Evolutionary conservation across 2,329 filamentous ascomycete species (phyloP).

Genomic region (Epichloe bromicola): DNA sequence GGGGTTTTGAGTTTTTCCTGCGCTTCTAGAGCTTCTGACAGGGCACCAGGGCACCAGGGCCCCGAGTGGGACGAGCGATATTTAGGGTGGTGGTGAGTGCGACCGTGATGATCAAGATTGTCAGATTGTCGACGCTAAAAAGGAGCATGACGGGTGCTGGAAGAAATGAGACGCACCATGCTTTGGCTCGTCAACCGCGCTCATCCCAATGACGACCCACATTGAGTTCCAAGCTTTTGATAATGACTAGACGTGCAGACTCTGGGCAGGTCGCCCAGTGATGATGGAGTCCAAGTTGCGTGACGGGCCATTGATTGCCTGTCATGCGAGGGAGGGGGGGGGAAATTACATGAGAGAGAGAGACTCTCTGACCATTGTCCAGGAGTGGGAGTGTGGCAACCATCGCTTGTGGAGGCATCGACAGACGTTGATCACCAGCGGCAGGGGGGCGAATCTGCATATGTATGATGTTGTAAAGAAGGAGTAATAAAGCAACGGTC

Average conservation of each 20-base stretch:
- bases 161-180: conserved; percentile 1
- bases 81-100: background rate
- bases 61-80: conserved; percentile 2
- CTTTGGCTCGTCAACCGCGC: background rate
- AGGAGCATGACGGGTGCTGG: conserved; percentile 1
- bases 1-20: background rate
- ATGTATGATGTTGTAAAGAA: no score
- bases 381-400: background rate
- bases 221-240: background rate
- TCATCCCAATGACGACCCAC: background rate
- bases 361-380: no score
- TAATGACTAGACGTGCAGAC: background rate
- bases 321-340: no score
- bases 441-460: background rate
- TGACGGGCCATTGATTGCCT: background rate
- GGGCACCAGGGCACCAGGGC: background rate
- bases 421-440: background rate
- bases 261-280: background rate
- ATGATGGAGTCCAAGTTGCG: background rate
- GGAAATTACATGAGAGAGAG: no score
- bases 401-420: background rate
- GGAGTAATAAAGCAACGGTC: no score
- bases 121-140: conserved; percentile 7
- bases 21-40: conserved; percentile 6
- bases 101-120: conserved; percentile 3